A percentile compares a stretch with the other conserved stretches of the same genome.
Evolutionary conservation across 2,329 filamentous ascomycete genomes (phyloP).

Genomic region (Cordyceps farinosa): DNA sequence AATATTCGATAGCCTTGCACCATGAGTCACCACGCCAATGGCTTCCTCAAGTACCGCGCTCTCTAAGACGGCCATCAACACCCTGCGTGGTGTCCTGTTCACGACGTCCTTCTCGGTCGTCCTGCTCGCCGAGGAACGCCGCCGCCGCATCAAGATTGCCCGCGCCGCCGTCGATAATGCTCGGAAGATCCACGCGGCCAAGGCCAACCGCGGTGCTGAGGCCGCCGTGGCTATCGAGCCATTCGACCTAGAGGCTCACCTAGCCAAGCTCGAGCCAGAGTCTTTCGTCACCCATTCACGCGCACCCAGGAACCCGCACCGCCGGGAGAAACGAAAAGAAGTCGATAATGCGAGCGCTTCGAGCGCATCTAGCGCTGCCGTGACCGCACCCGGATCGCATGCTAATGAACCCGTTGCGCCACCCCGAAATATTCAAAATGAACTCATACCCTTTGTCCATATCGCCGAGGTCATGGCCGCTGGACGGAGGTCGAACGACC

Average conservation of each 20-base stretch:
- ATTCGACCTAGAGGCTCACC: slow-evolving; percentile 20
- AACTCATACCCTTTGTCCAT: not conserved
- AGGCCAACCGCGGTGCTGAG: slow-evolving; percentile 29
- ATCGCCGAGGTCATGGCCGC: not conserved
- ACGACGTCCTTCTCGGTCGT: slow-evolving; percentile 56
- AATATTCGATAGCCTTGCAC: not conserved
- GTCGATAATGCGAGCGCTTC: not conserved
- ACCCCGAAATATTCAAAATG: not conserved
- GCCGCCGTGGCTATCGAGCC: slow-evolving; percentile 27
- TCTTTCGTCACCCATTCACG: slow-evolving; percentile 22
- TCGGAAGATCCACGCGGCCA: slow-evolving; percentile 44
- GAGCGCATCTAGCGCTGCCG: not conserved
- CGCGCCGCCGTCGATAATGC: slow-evolving; percentile 51
- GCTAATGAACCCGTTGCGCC: not conserved
- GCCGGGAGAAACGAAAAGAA: slow-evolving; percentile 26
- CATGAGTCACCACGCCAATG: slow-evolving; percentile 35
- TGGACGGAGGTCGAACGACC: not conserved
- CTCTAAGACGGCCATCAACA: slow-evolving; percentile 53
- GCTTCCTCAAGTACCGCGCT: slow-evolving; percentile 46
- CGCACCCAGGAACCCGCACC: slow-evolving; percentile 25
- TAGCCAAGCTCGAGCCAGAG: slow-evolving; percentile 25
- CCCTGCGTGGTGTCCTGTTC: slow-evolving; percentile 52
- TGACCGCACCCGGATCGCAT: not conserved
- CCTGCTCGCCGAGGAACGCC: slow-evolving; percentile 53
- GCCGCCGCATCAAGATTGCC: slow-evolving; percentile 50